Percentiles rank a stretch among this genome's conserved stretches.
These are phyloP conservation scores for Phaeosphaeria sp. DNA, from an alignment of 2,329 filamentous ascomycete genomes.

Conservation along the genomic window DNA sequence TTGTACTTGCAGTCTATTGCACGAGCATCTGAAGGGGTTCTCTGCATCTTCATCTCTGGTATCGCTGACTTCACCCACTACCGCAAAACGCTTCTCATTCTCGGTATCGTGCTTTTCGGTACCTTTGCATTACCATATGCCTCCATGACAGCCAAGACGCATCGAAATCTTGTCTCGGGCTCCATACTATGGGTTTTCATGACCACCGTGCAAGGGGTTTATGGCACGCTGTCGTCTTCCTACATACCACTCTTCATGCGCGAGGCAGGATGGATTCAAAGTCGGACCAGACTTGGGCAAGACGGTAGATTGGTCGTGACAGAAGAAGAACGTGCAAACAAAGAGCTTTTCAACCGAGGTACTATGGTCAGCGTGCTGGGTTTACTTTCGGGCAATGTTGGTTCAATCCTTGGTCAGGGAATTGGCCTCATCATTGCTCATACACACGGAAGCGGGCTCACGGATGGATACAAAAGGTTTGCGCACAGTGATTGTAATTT, in stretches of 20 bases:
- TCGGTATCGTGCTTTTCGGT: slow-evolving; percentile 14
- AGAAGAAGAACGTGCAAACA: slow-evolving; percentile 6
- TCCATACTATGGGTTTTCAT: slow-evolving; percentile 18
- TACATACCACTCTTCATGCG: slow-evolving; percentile 30
- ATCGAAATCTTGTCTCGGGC: slow-evolving; percentile 16
- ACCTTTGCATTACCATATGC: slow-evolving; percentile 21
- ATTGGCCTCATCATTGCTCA: slow-evolving; percentile 9
- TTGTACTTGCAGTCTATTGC: slow-evolving; percentile 24
- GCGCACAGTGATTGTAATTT: neutral
- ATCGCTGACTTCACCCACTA: slow-evolving; percentile 24
- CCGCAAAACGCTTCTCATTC: slow-evolving; percentile 15
- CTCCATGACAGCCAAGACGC: slow-evolving; percentile 12
- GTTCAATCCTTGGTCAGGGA: slow-evolving; percentile 6
- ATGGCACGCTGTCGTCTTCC: slow-evolving; percentile 22
- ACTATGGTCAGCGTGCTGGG: slow-evolving; percentile 11
- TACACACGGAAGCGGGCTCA: slow-evolving; percentile 3
- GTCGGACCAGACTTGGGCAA: slow-evolving; percentile 4
- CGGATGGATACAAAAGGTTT: slow-evolving; percentile 8
- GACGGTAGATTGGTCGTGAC: slow-evolving; percentile 10
- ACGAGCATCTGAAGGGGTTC: slow-evolving; percentile 21
- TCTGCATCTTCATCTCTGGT: slow-evolving; percentile 19
- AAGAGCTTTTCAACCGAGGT: slow-evolving; percentile 7
- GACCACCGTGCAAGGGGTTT: slow-evolving; percentile 20
- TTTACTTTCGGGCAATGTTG: slow-evolving; percentile 3
- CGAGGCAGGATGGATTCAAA: slow-evolving; percentile 15